Conservation (phyloP, 768 basidiomycete species). For the Suillus plorans region DNA sequence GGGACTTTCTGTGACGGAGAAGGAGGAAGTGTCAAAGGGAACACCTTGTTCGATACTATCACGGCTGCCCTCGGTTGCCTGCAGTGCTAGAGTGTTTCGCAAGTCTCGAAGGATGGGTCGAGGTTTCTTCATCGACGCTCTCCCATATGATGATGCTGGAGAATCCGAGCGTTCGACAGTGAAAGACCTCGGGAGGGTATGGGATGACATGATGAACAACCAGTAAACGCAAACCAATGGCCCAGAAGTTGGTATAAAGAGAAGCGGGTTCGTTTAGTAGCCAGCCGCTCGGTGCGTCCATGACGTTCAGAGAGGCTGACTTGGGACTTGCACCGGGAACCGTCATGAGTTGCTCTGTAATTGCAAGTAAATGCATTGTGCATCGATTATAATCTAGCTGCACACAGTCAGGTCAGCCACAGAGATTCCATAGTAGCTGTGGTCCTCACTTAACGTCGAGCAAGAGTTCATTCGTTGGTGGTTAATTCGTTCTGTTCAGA, state of each 20-base stretch:
- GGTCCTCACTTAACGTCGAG: not conserved
- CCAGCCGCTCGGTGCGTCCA: not conserved
- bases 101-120: conserved; percentile 20
- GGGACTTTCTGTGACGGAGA: not conserved
- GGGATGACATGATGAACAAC: not conserved
- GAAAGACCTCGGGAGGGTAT: not conserved
- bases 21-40: not conserved
- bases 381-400: not conserved
- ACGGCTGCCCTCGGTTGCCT: conserved; percentile 11
- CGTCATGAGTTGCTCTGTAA: not conserved
- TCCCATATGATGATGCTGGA: not conserved
- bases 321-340: not conserved
- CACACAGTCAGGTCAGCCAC: not conserved
- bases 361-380: not conserved
- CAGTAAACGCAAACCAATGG: too few species aligned
- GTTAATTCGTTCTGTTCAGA: not conserved
- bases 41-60: conserved; percentile 14
- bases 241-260: not conserved
- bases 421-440: not conserved
- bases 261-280: not conserved
- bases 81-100: conserved; percentile 13
- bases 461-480: not conserved
- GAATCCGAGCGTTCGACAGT: not conserved
- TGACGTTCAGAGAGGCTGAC: not conserved
- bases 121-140: not conserved